Evolutionary conservation across 768 basidiomycete species (phyloP), one percentile per base, ranked within the genome.

Genomic region (Lentinula detonsa): DNA sequence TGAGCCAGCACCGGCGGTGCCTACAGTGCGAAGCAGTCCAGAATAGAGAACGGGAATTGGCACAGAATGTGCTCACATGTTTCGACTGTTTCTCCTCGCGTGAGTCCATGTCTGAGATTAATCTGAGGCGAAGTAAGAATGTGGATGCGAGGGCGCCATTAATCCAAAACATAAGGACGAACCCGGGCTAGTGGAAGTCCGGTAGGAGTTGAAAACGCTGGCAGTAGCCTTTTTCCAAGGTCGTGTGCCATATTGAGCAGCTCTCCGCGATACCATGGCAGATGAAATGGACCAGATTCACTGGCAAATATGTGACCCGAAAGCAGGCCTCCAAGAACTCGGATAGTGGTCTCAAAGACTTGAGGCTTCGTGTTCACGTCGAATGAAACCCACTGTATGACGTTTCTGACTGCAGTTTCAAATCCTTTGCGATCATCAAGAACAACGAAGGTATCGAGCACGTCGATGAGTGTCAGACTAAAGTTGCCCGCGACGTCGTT

Each of bases 401-500:
- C 84, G 63, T 90, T 85, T 62, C 83, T 84, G 56, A 98, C 88
- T 3, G 93, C 95, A n/a, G 76, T 77, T 67, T 92, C 89, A 68
- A 97, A 98, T 5, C 88, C 91, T 55, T 76, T 68, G 23, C 81
- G 83, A 68, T 95, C 91, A 65, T 85, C 81, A 37, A 95, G 80
- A n/a, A 98, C 82, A n/a, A 95, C 88, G 8, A 99, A 75, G 0
- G 95, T 89, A 67, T 97, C 95, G 53, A 98, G 76, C 1, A 89
- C 86, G 64, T 93, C 91, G 50, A 93, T 79, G 6, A 93, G 79
- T 0, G 91, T 93, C 13, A 93, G 72, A 21, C 93, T 94, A 72
- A 89, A 97, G 73, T 98, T 97, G 45, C 95, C 95, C 28, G 91
- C 87, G 62, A 99, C 95, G 68, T 98, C 96, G 69, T 98, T 98